A percentile compares a stretch with the other conserved stretches of the same genome.
phyloP scores from a whole-genome alignment of 108 stramenopile genomes.

The Stephanodiscus triporus region DNA sequence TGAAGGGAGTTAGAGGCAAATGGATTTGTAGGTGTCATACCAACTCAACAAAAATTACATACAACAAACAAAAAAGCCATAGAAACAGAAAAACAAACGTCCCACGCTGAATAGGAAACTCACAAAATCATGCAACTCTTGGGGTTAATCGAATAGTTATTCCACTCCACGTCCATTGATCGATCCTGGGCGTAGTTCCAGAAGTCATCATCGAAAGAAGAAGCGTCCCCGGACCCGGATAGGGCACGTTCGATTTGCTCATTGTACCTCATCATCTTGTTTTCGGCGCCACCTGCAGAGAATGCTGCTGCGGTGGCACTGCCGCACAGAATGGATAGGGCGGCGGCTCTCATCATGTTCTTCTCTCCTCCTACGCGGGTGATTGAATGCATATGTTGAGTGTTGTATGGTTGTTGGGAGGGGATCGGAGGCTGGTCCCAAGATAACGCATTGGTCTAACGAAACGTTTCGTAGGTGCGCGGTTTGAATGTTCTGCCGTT shows the following conservation, averaged over 20 bases:
- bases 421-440: no score
- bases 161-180: constrained; percentile 21
- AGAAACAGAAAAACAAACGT: no score
- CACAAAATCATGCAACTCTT: constrained; percentile 42
- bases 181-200: constrained; percentile 32
- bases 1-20: neutral
- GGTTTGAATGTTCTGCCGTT: no score
- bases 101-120: constrained; percentile 9
- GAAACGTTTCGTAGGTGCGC: no score
- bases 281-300: neutral
- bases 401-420: no score
- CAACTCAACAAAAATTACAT: neutral
- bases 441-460: no score
- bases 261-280: neutral
- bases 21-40: neutral
- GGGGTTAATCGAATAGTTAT: constrained; percentile 33
- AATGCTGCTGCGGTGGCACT: neutral
- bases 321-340: neutral
- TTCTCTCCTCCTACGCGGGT: no score
- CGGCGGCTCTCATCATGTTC: neutral
- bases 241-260: constrained; percentile 20
- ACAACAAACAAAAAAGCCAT: no score
- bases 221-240: constrained; percentile 29
- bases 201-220: constrained; percentile 36
- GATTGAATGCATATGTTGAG: no score